Percentiles rank a stretch among this genome's conserved stretches.
Evolutionary conservation across 768 basidiomycete genomes (phyloP).

Genomic region (Xanthoconium stramineum): DNA sequence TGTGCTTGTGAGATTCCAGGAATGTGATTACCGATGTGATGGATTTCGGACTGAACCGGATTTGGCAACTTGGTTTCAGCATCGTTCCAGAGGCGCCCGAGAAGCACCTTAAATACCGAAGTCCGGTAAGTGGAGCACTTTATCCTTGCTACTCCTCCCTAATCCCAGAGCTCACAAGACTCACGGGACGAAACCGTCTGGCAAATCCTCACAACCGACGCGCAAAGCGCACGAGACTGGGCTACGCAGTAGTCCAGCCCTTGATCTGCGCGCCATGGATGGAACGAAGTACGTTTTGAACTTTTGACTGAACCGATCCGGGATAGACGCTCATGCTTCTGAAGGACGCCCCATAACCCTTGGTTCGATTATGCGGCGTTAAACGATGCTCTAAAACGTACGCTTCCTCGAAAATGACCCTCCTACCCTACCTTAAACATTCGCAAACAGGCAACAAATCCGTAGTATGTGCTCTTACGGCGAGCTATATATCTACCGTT

Average conservation of each 20-base stretch:
- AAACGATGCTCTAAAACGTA: constrained; percentile 69
- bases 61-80: constrained; percentile 25
- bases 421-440: constrained; percentile 3
- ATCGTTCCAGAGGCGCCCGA: background rate
- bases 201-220: constrained; percentile 34
- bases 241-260: constrained; percentile 55
- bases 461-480: constrained; percentile 85
- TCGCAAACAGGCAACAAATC: constrained; percentile 68
- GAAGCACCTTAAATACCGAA: constrained; percentile 3
- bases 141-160: constrained; percentile 19
- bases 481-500: constrained; percentile 89
- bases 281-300: constrained; percentile 51
- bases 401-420: constrained; percentile 15
- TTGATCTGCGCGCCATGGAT: constrained; percentile 68
- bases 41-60: constrained; percentile 2
- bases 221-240: constrained; percentile 71
- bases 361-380: constrained; percentile 60
- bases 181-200: constrained; percentile 12
- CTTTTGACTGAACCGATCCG: background rate
- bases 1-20: constrained; percentile 2
- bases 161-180: constrained; percentile 8
- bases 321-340: constrained; percentile 20
- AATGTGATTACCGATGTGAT: background rate
- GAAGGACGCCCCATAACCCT: constrained; percentile 54
- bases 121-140: constrained; percentile 23